Conservation (phyloP, 129 eudicot genomes). For the Pulicaria dysenterica region DNA sequence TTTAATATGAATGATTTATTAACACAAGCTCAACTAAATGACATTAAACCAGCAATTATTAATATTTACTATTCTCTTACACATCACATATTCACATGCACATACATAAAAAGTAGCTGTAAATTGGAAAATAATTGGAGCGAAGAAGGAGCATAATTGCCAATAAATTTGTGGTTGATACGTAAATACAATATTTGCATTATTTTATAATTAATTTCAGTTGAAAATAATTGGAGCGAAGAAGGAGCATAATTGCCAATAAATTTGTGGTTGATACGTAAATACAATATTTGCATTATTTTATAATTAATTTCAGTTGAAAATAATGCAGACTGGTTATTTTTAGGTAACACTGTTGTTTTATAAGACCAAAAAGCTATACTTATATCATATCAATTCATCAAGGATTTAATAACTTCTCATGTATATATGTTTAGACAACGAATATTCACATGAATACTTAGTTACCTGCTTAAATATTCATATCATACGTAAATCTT, state of each 20-base stretch:
- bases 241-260: constrained; percentile 18
- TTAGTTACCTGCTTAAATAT: too few species aligned
- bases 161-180: constrained; percentile 36
- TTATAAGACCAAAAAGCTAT: too few species aligned
- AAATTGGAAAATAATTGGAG: constrained; percentile 23
- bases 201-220: background rate
- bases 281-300: constrained; percentile 14
- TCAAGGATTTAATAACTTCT: too few species aligned
- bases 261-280: constrained; percentile 30
- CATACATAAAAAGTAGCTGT: constrained; percentile 10
- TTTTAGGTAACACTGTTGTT: too few species aligned
- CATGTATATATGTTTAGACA: too few species aligned
- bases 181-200: constrained; percentile 1
- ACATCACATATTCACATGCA: constrained; percentile 14
- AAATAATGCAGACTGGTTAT: too few species aligned
- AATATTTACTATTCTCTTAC: constrained; percentile 22
- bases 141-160: constrained; percentile 6
- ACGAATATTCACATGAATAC: too few species aligned
- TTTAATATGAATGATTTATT: constrained; percentile 8
- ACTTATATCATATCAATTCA: too few species aligned
- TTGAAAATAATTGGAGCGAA: constrained; percentile 3
- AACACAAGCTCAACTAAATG: constrained; percentile 31
- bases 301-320: background rate
- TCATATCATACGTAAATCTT: too few species aligned
- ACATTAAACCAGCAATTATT: constrained; percentile 31